phyloP scores from a whole-genome alignment of 2,329 filamentous ascomycete species.

The Diplocarpon mali region DNA sequence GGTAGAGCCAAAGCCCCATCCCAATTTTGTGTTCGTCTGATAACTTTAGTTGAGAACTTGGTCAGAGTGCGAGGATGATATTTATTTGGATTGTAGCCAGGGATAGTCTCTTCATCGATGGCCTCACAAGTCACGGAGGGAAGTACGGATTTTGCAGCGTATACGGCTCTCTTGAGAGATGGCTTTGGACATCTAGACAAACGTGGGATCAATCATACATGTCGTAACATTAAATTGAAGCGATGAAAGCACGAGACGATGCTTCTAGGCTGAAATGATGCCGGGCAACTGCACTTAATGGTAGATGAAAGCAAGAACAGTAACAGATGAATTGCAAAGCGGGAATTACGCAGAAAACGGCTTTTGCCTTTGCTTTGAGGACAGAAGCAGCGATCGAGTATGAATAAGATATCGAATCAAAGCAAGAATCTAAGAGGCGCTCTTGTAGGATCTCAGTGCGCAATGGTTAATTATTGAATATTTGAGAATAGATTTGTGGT shows the following conservation, averaged over 20 bases:
- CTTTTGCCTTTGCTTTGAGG: too few relatives aligned
- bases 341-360: too few relatives aligned
- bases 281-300: too few relatives aligned
- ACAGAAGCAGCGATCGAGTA: too few relatives aligned
- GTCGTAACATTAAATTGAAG: background rate
- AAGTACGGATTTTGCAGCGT: background rate
- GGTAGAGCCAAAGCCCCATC: background rate
- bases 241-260: background rate
- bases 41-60: background rate
- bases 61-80: background rate
- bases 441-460: too few relatives aligned
- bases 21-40: conserved; percentile 1
- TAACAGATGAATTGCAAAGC: too few relatives aligned
- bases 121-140: background rate
- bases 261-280: too few relatives aligned
- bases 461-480: too few relatives aligned
- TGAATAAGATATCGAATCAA: too few relatives aligned
- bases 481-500: too few relatives aligned
- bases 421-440: too few relatives aligned
- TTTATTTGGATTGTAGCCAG: background rate
- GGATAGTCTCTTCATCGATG: conserved; percentile 1
- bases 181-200: background rate
- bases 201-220: background rate
- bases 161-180: background rate
- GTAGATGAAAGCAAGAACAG: too few relatives aligned